These are phyloP conservation scores for Colletotrichum acutatum DNA, from an alignment of 2,329 filamentous ascomycete species.

Conservation along the genomic window DNA sequence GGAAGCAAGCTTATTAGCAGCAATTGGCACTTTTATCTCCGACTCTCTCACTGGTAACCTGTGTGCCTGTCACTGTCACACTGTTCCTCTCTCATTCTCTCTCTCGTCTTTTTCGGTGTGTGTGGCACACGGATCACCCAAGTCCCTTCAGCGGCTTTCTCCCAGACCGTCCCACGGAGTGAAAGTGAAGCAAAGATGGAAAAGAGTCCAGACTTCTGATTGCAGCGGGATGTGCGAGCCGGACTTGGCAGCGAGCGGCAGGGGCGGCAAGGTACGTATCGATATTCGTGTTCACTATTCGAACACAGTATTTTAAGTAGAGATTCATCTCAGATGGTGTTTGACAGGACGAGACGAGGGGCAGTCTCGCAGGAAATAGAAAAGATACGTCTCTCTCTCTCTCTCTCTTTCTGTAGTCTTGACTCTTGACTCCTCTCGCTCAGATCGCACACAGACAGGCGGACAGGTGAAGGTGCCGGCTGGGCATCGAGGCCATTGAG, in stretches of 20 bases:
- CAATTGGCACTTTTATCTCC: background rate
- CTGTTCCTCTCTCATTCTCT: background rate
- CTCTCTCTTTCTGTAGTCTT: background rate
- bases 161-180: background rate
- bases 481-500: background rate
- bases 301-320: too few species aligned
- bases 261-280: background rate
- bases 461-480: background rate
- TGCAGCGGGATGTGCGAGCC: constrained; percentile 27
- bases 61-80: background rate
- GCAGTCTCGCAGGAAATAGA: background rate
- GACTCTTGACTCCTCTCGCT: background rate
- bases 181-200: background rate
- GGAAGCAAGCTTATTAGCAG: constrained; percentile 14
- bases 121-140: constrained; percentile 18
- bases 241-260: constrained; percentile 5
- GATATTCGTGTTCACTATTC: too few species aligned
- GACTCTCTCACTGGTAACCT: background rate
- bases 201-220: constrained; percentile 25
- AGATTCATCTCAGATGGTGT: background rate
- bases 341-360: background rate
- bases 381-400: background rate
- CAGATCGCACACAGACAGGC: background rate
- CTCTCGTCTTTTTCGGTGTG: background rate
- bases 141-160: background rate